Evolutionary conservation across 202 grass and related monocot genomes (phyloP), one percentile per base, ranked within the genome.

Genomic region (Carex arenaria): DNA sequence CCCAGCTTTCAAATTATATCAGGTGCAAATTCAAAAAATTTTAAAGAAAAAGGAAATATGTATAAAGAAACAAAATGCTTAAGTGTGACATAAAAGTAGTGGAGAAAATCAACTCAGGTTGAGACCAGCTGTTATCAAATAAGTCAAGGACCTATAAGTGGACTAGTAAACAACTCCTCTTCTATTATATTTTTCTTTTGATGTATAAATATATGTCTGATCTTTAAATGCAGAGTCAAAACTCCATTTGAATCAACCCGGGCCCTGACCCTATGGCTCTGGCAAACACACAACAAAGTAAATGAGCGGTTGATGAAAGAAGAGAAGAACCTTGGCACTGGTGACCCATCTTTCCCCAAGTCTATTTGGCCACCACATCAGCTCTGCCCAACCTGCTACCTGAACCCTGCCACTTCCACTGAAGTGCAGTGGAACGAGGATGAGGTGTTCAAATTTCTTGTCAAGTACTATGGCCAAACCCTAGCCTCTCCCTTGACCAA

Each of bases 261-360:
- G 77, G 93, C 90, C 55, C 91, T 98, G 63, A 91, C 83, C 61
- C 87, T 98, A 57, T 98, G 96, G 96, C 78, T 98, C 62, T 98
- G 96, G 96, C 88, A 36, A 34, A 72, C 96, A 62, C 96, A 98
- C 89, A 98, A 98, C 85, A 93, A 93, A 92, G 96, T 98, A 40
- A 95, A 98, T 14, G 81, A 93, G 86, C 94, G 96, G 66, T 79
- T 98, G 83, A 93, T 89, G 89, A 95, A 93, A 92, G 89, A 93
- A 84, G 96, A 98, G 83, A 89, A 98, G 28, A 67, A 80, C 36
- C 78, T 93, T 69, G 83, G 69, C 52, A 98, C 89, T 36, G 91
- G 80, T 82, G 96, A 98, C 79, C 88, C 96, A 53, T 90, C 71
- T 76, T 98, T 98, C 78, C 96, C 93, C 30, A 98, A 98, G 81